A percentile compares a stretch with the other conserved stretches of the same genome.
Conservation (phyloP, 2,329 filamentous ascomycete genomes). For the Gaeumannomyces sp. region DNA sequence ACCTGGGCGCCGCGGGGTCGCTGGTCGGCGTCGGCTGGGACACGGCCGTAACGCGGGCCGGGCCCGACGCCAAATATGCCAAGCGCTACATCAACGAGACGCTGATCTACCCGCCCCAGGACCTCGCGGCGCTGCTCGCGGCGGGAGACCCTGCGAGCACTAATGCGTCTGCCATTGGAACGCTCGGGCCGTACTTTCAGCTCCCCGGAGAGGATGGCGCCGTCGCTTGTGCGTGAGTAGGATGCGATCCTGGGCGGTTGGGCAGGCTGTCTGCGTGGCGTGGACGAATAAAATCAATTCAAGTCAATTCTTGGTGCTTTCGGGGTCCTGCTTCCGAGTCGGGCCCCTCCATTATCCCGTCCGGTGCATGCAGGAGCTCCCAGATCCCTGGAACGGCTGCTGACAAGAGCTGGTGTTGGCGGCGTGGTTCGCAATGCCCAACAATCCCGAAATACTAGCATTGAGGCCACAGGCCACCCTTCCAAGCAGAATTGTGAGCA, state of each 20-base stretch:
- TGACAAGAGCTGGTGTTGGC: background rate
- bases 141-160: background rate
- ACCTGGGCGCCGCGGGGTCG: slow-evolving; percentile 27
- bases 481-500: background rate
- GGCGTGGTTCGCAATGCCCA: background rate
- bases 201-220: background rate
- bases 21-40: slow-evolving; percentile 27
- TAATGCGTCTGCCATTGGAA: background rate
- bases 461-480: too few species aligned
- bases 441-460: background rate
- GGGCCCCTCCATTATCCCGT: background rate
- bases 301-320: too few species aligned
- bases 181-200: background rate
- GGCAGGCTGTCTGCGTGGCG: background rate
- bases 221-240: background rate
- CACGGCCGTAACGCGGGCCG: background rate
- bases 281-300: background rate
- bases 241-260: too few species aligned
- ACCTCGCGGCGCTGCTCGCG: background rate
- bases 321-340: too few species aligned
- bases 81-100: slow-evolving; percentile 7
- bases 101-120: slow-evolving; percentile 4
- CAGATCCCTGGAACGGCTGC: background rate
- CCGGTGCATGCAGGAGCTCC: background rate
- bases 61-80: background rate